phyloP scores from a whole-genome alignment of 306 rosid species.

The Crotalaria pallida region DNA sequence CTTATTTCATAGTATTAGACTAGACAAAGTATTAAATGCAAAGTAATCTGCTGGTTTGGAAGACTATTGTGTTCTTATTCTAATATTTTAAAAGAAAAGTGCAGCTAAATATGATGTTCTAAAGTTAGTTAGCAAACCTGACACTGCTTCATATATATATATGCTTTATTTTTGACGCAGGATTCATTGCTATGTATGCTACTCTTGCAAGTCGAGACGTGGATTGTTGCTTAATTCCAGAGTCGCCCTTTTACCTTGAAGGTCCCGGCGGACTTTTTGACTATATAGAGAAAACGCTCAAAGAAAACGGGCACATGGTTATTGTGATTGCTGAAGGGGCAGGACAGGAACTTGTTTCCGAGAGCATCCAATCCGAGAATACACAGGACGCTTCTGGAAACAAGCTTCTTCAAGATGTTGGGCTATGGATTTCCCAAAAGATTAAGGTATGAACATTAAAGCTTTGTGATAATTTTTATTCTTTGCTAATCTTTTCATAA shows the following conservation, averaged over 20 bases:
- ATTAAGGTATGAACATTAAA: constrained; percentile 54
- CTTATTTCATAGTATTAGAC: neutral
- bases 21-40: neutral
- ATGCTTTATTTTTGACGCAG: constrained; percentile 36
- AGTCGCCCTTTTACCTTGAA: constrained; percentile 89
- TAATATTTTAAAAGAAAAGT: neutral
- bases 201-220: constrained; percentile 97
- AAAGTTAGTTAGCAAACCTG: neutral
- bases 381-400: constrained; percentile 89
- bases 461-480: too few relatives aligned
- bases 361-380: constrained; percentile 33
- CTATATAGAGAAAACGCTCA: constrained; percentile 61
- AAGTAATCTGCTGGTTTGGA: neutral
- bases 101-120: neutral
- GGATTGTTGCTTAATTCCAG: constrained; percentile 97
- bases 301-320: constrained; percentile 91
- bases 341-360: constrained; percentile 81
- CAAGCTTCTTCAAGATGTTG: constrained; percentile 87
- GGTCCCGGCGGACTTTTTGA: constrained; percentile 91
- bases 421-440: constrained; percentile 78
- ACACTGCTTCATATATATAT: neutral
- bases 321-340: constrained; percentile 98
- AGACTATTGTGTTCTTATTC: neutral
- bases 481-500: neutral
- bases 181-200: constrained; percentile 91